These are phyloP conservation scores for Erythrophleum fordii DNA, from an alignment of 306 rosid species.

Conservation along the genomic window DNA sequence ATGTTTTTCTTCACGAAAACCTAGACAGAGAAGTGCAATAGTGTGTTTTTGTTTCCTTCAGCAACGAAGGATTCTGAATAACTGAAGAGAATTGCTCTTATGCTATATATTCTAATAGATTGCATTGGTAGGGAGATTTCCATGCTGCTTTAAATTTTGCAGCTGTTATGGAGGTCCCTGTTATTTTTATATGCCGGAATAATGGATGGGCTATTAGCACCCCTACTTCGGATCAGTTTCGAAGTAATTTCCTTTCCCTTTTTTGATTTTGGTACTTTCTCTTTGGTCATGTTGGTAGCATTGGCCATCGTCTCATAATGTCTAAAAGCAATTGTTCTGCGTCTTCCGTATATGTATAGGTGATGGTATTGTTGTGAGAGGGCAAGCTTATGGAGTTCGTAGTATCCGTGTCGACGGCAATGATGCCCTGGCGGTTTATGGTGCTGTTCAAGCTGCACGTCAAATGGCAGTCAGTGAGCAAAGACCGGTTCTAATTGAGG, in stretches of 20 bases:
- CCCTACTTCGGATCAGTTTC: slow-evolving; percentile 91
- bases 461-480: slow-evolving; percentile 77
- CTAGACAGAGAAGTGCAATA: background rate
- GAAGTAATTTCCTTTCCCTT: slow-evolving; percentile 56
- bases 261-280: slow-evolving; percentile 22
- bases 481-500: slow-evolving; percentile 89
- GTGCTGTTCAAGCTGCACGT: slow-evolving; percentile 81
- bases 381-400: slow-evolving; percentile 82
- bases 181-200: slow-evolving; percentile 90
- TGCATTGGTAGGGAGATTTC: slow-evolving; percentile 82
- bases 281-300: background rate
- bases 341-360: slow-evolving; percentile 54
- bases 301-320: slow-evolving; percentile 31
- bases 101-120: slow-evolving; percentile 27
- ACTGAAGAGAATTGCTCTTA: slow-evolving; percentile 1
- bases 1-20: background rate
- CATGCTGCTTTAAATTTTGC: slow-evolving; percentile 94
- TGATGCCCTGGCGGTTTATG: slow-evolving; percentile 82
- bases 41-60: slow-evolving; percentile 14
- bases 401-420: slow-evolving; percentile 95
- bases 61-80: slow-evolving; percentile 11
- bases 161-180: slow-evolving; percentile 90
- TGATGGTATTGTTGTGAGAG: slow-evolving; percentile 87
- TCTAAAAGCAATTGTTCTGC: slow-evolving; percentile 27
- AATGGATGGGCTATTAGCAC: slow-evolving; percentile 99